Conservation (phyloP, 2,329 filamentous ascomycete species). For the Verticillium tricorpus region DNA sequence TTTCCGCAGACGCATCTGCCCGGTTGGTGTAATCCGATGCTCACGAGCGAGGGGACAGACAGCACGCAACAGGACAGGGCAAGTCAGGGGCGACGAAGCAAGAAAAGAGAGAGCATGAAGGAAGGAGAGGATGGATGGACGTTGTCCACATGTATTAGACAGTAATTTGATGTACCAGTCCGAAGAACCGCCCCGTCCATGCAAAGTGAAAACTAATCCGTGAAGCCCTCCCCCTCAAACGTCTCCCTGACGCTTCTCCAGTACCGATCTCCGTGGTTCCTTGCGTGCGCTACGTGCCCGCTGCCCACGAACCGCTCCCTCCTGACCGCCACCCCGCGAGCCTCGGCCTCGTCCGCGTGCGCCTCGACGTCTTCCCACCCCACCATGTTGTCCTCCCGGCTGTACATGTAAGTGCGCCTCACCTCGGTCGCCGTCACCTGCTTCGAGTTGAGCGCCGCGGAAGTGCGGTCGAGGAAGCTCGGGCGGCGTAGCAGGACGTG, state of each 20-base stretch:
- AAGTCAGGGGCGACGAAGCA: neutral
- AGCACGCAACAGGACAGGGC: neutral
- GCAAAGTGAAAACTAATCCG: too few relatives aligned
- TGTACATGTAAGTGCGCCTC: slow-evolving; percentile 48
- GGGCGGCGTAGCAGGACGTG: slow-evolving; percentile 23
- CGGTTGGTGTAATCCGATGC: neutral
- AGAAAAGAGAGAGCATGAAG: neutral
- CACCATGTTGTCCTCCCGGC: slow-evolving; percentile 42
- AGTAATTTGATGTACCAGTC: neutral
- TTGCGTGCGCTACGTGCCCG: slow-evolving; percentile 46
- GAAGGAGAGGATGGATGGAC: neutral
- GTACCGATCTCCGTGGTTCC: slow-evolving; percentile 41
- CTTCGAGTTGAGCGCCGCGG: slow-evolving; percentile 30
- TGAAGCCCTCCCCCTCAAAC: slow-evolving; percentile 31
- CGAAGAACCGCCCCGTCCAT: neutral
- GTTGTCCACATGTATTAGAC: neutral
- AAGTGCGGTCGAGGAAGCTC: slow-evolving; percentile 27
- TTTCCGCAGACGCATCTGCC: neutral
- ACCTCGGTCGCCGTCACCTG: slow-evolving; percentile 30
- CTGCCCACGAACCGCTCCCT: slow-evolving; percentile 42
- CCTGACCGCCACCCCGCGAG: slow-evolving; percentile 33
- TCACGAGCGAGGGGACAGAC: neutral
- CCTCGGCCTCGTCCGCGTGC: slow-evolving; percentile 37
- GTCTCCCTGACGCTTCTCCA: slow-evolving; percentile 42
- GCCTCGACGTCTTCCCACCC: slow-evolving; percentile 40